Evolutionary conservation across 441 rosid genomes (phyloP), one percentile per base, ranked within the genome.

Genomic region (Euphorbia schlechtendalii): DNA sequence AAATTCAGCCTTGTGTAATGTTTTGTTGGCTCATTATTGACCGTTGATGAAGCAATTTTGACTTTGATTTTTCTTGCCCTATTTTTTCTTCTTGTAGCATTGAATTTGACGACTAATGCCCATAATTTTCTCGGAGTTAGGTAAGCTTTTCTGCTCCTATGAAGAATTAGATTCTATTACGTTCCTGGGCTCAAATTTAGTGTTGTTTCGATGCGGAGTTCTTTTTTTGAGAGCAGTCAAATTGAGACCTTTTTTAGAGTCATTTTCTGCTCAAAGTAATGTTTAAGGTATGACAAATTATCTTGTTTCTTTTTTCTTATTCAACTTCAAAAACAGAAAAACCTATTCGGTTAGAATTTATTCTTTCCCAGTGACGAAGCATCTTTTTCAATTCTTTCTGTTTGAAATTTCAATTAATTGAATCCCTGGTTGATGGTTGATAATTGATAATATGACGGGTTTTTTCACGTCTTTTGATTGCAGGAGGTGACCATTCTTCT

Each of bases 401-500:
- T 32, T 32, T 32, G 34, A 32, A 32, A 32, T 59, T 66, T 38
- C 8, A 56, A 9, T 52, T 22, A 18, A 66, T 43, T 61, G 27
- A 17, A 40, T 46, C 51, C 48, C 8, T 3, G n/a, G n/a, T n/a
- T n/a, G n/a, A n/a, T n/a, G n/a, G n/a, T n/a, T n/a, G n/a, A n/a
- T n/a, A n/a, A n/a, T n/a, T n/a, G n/a, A n/a, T n/a, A n/a, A n/a
- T n/a, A n/a, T n/a, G n/a, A n/a, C n/a, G n/a, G n/a, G n/a, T n/a
- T n/a, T n/a, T n/a, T n/a, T n/a, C n/a, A n/a, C n/a, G n/a, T n/a
- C n/a, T n/a, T n/a, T n/a, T 65, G 55, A 43, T 73, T 68, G 70
- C 78, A 69, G 78, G 65, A 57, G 66, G 24, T 13, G 38, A 51
- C 52, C 20, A 24, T 21, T 52, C 30, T 49, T 41, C 51, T 52